Base-by-base conservation (phyloP, 1,284 basidiomycete species). In the Schizophyllum commune region DNA sequence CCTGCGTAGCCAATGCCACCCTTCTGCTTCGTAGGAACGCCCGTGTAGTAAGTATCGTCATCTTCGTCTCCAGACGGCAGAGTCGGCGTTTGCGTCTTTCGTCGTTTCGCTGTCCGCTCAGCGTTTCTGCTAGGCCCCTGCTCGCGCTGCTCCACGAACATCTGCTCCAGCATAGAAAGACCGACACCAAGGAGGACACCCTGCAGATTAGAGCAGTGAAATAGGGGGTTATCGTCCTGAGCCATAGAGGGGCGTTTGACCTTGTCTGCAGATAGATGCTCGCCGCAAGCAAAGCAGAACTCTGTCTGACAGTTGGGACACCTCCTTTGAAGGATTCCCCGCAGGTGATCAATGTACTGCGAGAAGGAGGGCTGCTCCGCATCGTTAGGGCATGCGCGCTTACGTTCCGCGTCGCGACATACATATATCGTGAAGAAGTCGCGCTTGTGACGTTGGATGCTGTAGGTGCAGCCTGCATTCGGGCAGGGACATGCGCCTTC, bases 121-220 rank as follows among this genome's bases (percentile, higher is more conserved):
- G 69, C 62, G 34, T 77, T 79, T 55, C 71, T 71, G 32, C 61
- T 69, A 52, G 78, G 77, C 33, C 69, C 64, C 5, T 77, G 77
- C 53, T 74, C 53, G 53, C 53, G 76, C 67, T 88, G 84, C 58
- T 87, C 84, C 34, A 78, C 71, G 67, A 86, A 92, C 56, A 82
- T 73, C 58, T 84, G 79, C 71, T 93, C 91, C 55, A 92, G 77
- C 83, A 89, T 89, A 22, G 84, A 84, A 52, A 94, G 81, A 7
- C 93, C 94, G 52, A 95, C 81, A 9, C 93, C 94, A 15, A 96
- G 78, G 63, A 95, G 86, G 11, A 89, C 84, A 52, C 93, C 93
- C 75, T 96, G 94, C 27, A 95, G 70, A 68, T 91, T 89, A 3
- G 91, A 81, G 71, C 94, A 96, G 73, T 96, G 94, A 70, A 95